Base-by-base conservation (phyloP, 441 rosid genomes). In the Gossypium schwendimanii region DNA sequence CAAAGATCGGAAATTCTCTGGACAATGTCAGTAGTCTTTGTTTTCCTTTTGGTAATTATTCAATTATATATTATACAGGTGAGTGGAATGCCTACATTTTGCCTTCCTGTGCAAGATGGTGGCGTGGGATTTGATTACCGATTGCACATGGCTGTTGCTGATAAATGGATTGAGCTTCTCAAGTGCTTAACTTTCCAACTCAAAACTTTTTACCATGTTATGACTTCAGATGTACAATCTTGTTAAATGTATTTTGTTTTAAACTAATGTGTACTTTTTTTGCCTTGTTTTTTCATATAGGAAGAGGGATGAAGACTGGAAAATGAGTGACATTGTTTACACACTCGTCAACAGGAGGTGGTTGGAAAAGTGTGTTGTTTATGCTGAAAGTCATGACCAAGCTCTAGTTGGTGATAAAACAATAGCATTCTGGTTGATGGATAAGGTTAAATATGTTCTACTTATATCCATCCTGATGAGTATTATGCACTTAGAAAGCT, bases 331-430 rank as follows among this genome's bases (percentile, higher is more conserved):
- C 71, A 89, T 94, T 68, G 71, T 86, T 73, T 78, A 82, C 79
- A 88, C 94, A 1, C 93, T 94, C 21, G 87, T 88, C 76, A 92
- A 94, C 81, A 83, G 98, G 76, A 87, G 99, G 80, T 94, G 98
- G 99, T 72, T 74, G 67, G 98, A 94, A 75, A 92, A 91, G 73
- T 95, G 98, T 77, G 83, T 92, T 47, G 74, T 85, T 52, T 95
- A 95, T 85, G 98, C 98, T 39, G 99, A 92, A 81, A 89, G 97
- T 83, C 99, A 95, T 80, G 99, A 95, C 83, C 99, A 92, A 85
- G 99, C 99, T 74, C 90, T 95, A 75, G 99, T 95, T 67, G 99
- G 98, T 15, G 98, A 95, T 85, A 95, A 95, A 80, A 95, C 99
- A 18, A 81, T 95, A 69, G 98, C 99, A 8, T 95, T 95, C 80